These are phyloP conservation scores for Sporothrix globosa DNA, from an alignment of 2,329 filamentous ascomycete species.

Conservation along the genomic window DNA sequence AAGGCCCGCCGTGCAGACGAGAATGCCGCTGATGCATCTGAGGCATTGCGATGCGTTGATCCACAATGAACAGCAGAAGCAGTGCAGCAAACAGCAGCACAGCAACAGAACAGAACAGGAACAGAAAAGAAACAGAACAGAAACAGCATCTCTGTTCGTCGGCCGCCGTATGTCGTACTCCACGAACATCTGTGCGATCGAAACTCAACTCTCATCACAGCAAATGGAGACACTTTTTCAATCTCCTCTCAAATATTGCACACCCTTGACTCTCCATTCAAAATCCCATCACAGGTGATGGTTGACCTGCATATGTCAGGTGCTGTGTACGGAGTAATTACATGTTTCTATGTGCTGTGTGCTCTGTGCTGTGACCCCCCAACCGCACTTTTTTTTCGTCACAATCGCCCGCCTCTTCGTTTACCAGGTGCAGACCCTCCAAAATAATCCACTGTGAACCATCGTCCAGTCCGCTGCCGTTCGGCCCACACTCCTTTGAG, in stretches of 20 bases:
- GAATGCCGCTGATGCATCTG: neutral
- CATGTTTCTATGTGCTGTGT: slow-evolving; percentile 26
- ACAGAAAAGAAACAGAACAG: neutral
- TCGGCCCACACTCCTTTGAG: neutral
- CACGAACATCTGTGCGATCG: neutral
- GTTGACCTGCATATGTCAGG: slow-evolving; percentile 36
- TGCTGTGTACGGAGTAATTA: too few species aligned
- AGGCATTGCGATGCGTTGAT: slow-evolving; percentile 6
- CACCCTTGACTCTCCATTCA: neutral
- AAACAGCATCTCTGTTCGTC: neutral
- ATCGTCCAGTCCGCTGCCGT: neutral
- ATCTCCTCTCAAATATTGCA: neutral
- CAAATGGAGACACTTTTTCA: neutral
- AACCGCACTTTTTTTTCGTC: slow-evolving; percentile 2
- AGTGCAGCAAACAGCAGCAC: too few species aligned
- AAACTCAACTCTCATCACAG: too few species aligned
- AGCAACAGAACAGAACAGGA: neutral
- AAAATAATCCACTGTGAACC: neutral
- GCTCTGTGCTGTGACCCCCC: slow-evolving; percentile 34
- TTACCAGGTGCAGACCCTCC: neutral
- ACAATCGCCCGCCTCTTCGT: neutral
- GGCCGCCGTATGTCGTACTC: neutral
- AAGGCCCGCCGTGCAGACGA: slow-evolving; percentile 16
- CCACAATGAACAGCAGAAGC: neutral
- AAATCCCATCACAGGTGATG: slow-evolving; percentile 38